phyloP scores from a whole-genome alignment of 2,329 filamentous ascomycete genomes.

The Colletotrichum tropicale region DNA sequence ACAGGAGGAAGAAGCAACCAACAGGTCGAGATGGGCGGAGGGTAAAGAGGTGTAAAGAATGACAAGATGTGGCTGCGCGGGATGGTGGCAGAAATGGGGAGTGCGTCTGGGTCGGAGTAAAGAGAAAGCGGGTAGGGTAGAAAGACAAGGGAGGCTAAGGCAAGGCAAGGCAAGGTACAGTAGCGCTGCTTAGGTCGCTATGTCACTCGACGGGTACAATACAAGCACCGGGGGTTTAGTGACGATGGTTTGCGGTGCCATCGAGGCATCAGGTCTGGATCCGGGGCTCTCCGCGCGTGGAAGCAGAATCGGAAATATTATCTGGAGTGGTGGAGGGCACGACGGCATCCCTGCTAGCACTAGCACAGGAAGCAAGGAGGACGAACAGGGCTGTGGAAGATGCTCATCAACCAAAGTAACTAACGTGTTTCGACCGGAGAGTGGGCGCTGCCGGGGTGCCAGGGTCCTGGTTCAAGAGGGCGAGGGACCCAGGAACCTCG shows the following conservation, averaged over 20 bases:
- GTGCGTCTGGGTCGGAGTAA: conserved; percentile 10
- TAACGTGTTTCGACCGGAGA: conserved; percentile 47
- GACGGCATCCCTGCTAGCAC: conserved; percentile 33
- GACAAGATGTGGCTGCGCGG: conserved; percentile 5
- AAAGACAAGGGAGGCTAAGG: conserved; percentile 26
- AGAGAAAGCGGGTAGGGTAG: conserved; percentile 24
- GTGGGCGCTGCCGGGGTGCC: conserved; percentile 29
- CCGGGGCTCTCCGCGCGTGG: conserved; percentile 48
- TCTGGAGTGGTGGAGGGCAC: conserved; percentile 35
- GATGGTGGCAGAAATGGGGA: conserved; percentile 13
- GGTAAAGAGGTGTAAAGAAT: conserved; percentile 6
- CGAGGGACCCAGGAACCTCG: conserved; percentile 19
- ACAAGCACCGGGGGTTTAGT: conserved; percentile 30
- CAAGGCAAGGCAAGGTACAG: conserved; percentile 32
- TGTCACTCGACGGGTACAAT: conserved; percentile 34
- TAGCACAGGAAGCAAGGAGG: conserved; percentile 39
- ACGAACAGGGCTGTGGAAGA: conserved; percentile 39
- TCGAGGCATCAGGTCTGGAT: conserved; percentile 23
- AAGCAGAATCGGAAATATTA: conserved; percentile 56
- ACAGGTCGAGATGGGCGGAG: not conserved
- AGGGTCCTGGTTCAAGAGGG: conserved; percentile 16
- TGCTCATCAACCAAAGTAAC: conserved; percentile 40
- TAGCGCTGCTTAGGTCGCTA: conserved; percentile 21
- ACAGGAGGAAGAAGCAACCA: not conserved
- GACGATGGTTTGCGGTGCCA: conserved; percentile 34